phyloP scores from a whole-genome alignment of 2,329 filamentous ascomycete genomes.

The Fusarium sp. region DNA sequence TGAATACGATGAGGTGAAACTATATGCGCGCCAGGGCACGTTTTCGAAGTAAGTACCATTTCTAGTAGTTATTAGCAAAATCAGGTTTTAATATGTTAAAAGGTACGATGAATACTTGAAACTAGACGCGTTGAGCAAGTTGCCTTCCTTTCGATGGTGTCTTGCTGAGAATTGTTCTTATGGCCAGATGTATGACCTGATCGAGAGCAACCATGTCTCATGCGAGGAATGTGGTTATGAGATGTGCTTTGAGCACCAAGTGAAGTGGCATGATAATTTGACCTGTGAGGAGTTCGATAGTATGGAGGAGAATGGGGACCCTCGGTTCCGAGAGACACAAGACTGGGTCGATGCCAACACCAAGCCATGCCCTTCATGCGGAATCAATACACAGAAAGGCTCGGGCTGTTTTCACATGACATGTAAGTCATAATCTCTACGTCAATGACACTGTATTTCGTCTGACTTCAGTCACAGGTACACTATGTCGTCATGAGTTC shows the following conservation, averaged over 20 bases:
- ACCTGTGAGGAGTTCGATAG: not conserved
- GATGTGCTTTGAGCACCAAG: not conserved
- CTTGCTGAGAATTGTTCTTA: not conserved
- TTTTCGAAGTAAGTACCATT: not conserved
- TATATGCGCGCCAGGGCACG: not conserved
- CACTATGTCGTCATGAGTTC: not conserved
- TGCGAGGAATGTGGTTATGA: not conserved
- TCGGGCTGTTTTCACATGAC: not conserved
- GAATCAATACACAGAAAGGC: not conserved
- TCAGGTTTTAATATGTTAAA: accelerated
- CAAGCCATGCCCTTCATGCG: not conserved
- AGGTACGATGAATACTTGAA: not conserved
- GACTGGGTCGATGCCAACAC: not conserved
- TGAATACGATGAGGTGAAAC: not conserved
- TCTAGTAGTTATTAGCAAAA: not conserved
- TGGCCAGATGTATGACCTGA: not conserved
- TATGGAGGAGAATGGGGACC: not conserved
- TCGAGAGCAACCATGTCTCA: not conserved
- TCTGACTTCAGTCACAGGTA: not conserved
- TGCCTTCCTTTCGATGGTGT: not conserved
- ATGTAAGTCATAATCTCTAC: not conserved
- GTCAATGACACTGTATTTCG: too few relatives aligned
- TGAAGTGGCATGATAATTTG: not conserved
- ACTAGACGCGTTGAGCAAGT: not conserved
- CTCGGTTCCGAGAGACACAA: not conserved